Conservation (phyloP, 2,329 filamentous ascomycete genomes). For the Allantophomopsis cytisporea region DNA sequence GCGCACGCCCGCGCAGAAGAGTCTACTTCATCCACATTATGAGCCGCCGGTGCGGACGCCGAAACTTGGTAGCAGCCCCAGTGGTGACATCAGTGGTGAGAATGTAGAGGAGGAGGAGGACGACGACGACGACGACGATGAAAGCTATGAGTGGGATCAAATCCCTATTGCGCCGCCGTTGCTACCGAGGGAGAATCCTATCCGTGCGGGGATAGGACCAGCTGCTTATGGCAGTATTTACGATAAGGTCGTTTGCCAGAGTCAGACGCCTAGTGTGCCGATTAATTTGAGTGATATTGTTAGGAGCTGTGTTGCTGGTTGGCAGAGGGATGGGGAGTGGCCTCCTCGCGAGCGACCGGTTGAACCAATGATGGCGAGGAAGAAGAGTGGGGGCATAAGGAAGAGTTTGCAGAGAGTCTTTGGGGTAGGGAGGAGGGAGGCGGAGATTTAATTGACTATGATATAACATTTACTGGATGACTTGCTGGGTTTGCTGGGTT, state of each 20-base stretch:
- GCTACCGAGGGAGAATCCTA: slow-evolving; percentile 58
- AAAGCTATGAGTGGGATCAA: slow-evolving; percentile 11
- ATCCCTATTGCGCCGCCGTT: slow-evolving; percentile 63
- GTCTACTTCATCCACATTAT: slow-evolving; percentile 29
- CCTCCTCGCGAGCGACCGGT: slow-evolving; percentile 48
- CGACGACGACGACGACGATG: slow-evolving; percentile 10
- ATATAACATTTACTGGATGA: no score
- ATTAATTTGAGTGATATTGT: slow-evolving; percentile 78
- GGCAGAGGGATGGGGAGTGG: slow-evolving; percentile 92
- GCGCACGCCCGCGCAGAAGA: slow-evolving; percentile 25
- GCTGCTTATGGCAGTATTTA: slow-evolving; percentile 72
- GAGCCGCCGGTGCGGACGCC: no score
- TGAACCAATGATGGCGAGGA: slow-evolving; percentile 22
- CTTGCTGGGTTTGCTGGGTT: no score
- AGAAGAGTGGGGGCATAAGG: slow-evolving; percentile 4
- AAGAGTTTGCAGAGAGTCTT: slow-evolving; percentile 11
- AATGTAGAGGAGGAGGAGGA: slow-evolving; percentile 9
- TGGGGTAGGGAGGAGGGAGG: slow-evolving; percentile 3
- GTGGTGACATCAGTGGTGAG: slow-evolving; percentile 1
- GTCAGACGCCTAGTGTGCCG: slow-evolving; percentile 71
- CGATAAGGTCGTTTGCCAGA: slow-evolving; percentile 73
- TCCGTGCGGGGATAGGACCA: slow-evolving; percentile 65
- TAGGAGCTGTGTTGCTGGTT: slow-evolving; percentile 70
- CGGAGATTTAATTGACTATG: not conserved
- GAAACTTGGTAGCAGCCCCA: not conserved